Conservation (phyloP, 2,329 filamentous ascomycete species). For the Gaeumannomyces sp. region DNA sequence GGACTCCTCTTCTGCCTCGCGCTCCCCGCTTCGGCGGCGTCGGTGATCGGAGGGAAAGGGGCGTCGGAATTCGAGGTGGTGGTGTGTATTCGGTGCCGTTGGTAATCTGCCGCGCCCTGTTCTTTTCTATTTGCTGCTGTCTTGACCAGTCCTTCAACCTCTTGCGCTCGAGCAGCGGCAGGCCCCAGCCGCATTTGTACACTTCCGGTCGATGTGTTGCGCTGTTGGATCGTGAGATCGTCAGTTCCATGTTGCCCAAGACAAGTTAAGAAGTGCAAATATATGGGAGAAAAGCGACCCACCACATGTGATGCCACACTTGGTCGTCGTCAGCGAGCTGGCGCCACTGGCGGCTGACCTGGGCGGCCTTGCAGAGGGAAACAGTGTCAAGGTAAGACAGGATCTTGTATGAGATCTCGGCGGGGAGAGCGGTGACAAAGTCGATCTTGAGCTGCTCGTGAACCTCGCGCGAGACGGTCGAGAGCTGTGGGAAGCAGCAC, state of each 20-base stretch:
- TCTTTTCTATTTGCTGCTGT: constrained; percentile 61
- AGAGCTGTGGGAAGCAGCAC: constrained; percentile 96
- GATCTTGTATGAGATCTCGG: constrained; percentile 89
- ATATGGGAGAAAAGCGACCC: background rate
- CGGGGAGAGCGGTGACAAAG: constrained; percentile 81
- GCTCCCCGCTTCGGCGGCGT: constrained; percentile 32
- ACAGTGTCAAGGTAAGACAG: constrained; percentile 88
- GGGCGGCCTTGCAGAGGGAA: constrained; percentile 90
- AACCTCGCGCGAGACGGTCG: constrained; percentile 83
- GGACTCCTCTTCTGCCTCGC: constrained; percentile 22
- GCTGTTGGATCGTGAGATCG: background rate
- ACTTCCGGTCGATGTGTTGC: constrained; percentile 70
- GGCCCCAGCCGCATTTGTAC: constrained; percentile 89
- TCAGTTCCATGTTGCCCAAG: background rate
- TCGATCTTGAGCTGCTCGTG: constrained; percentile 96
- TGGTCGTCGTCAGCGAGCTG: constrained; percentile 92
- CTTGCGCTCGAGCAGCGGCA: constrained; percentile 85
- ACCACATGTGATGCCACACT: constrained; percentile 90
- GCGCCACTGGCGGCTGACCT: constrained; percentile 86
- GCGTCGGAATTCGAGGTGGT: constrained; percentile 23
- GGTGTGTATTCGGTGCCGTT: background rate
- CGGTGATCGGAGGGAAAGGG: constrained; percentile 19
- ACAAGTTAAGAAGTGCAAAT: background rate
- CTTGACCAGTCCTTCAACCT: constrained; percentile 79
- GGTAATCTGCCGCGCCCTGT: constrained; percentile 18